Base-by-base conservation (phyloP, 2,329 filamentous ascomycete genomes). In the Penicillium sp. region DNA sequence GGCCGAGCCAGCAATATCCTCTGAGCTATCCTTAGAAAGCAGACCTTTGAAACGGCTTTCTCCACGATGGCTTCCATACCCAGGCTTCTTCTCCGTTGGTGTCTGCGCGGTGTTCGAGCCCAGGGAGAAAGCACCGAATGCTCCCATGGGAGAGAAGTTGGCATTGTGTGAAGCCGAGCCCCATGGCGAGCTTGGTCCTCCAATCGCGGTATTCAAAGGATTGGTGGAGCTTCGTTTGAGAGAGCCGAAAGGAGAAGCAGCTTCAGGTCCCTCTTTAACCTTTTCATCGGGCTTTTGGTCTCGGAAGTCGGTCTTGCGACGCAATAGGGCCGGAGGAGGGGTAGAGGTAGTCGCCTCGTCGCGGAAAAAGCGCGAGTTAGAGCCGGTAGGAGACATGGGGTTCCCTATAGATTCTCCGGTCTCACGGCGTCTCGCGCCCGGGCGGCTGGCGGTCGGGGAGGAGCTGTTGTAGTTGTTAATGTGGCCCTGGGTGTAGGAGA, bases 41-140 rank as follows among this genome's bases (percentile, higher is more conserved):
- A 96, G 73, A 65, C 91, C 91, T 60, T 92, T 93, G 64, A 97
- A 85, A 23, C 91, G 86, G 69, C 91, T 96, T 67, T 91, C 90
- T 2, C 89, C 85, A 51, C 88, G 81, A 23, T 83, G 73, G 65
- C 83, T 86, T 23, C 85, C 87, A 63, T 88, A 83, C 8, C 80
- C 80, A 23, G 83, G 68, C 61, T 89, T 85, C 75, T 94, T 96
- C 48, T 96, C 90, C 3, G 80, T 77, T 6, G 81, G 74, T 15
- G 82, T 78, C 27, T 81, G 79, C 24, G 78, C 75, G 3, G 83
- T 72, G 41, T 76, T 73, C 30, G 68, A 72, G 10, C 75, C 76
- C 46, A 95, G 72, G n/a, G 89, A 87, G 71, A 97, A 97, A 64
- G 86, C 94, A 9, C 93, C 93, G 73, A 99, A 99, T 18, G 87